Conservation (phyloP, 306 rosid species). For the Ormosia emarginata region DNA sequence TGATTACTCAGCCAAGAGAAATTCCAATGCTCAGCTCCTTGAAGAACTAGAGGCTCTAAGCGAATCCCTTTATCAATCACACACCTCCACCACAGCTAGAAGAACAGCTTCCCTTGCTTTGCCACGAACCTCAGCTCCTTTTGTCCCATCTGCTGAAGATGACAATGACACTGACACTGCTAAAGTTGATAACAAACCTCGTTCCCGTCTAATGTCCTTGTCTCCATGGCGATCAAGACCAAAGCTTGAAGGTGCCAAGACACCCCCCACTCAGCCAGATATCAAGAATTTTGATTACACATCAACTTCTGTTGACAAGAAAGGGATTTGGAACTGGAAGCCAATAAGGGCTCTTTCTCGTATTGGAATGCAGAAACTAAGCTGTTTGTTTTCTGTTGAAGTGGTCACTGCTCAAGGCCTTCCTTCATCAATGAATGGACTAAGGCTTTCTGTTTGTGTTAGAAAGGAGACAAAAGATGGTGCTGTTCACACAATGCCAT, state of each 20-base stretch:
- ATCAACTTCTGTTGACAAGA: conserved; percentile 48
- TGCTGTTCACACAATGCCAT: conserved; percentile 90
- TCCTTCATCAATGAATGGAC: conserved; percentile 92
- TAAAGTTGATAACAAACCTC: conserved; percentile 31
- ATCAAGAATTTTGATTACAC: conserved; percentile 33
- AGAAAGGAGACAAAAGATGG: conserved; percentile 94
- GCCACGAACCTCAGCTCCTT: conserved; percentile 61
- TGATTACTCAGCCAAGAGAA: conserved; percentile 33
- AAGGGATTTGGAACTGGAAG: conserved; percentile 95
- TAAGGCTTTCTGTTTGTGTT: conserved; percentile 72
- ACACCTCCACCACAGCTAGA: conserved; percentile 48
- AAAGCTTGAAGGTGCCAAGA: conserved; percentile 42
- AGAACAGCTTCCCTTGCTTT: conserved; percentile 91
- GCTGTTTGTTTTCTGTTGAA: conserved; percentile 84
- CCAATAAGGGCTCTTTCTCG: conserved; percentile 85
- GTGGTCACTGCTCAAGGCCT: conserved; percentile 83
- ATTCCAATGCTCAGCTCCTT: conserved; percentile 64
- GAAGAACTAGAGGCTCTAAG: conserved; percentile 86
- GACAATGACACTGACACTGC: conserved; percentile 16
- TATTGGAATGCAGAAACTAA: conserved; percentile 79
- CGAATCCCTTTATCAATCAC: conserved; percentile 72
- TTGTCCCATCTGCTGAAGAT: conserved; percentile 45
- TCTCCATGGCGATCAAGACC: conserved; percentile 86
- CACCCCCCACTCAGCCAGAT: conserved; percentile 19
- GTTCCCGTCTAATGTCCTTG: conserved; percentile 74